These are phyloP conservation scores for Tylopilus subfusipes DNA, from an alignment of 768 basidiomycete species.

Conservation along the genomic window DNA sequence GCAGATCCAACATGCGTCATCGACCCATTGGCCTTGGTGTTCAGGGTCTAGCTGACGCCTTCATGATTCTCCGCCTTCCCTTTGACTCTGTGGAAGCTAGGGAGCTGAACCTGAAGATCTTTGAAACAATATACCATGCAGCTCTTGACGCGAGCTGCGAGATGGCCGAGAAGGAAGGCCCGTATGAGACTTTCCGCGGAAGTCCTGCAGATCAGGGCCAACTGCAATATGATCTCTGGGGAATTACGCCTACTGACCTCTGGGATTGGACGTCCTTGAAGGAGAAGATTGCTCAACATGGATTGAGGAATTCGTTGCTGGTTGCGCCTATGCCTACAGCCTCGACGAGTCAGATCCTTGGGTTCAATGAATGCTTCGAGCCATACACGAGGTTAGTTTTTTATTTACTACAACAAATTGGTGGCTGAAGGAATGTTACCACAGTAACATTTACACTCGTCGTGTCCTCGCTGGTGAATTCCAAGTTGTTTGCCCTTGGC, in stretches of 20 bases:
- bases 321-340: constrained; percentile 99
- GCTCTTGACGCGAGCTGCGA: constrained; percentile 90
- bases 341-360: constrained; percentile 96
- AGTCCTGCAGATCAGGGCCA: constrained; percentile 86
- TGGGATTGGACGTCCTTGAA: constrained; percentile 95
- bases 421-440: constrained; percentile 8
- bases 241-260: constrained; percentile 78
- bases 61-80: constrained; percentile 95
- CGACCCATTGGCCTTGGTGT: constrained; percentile 97
- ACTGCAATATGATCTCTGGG: constrained; percentile 96
- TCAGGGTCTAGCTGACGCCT: constrained; percentile 95
- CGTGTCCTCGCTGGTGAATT: constrained; percentile 99
- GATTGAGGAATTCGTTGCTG: constrained; percentile 86
- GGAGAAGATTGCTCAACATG: constrained; percentile 75
- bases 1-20: constrained; percentile 92
- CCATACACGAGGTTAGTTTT: constrained; percentile 85
- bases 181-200: constrained; percentile 87
- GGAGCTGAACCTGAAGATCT: constrained; percentile 90
- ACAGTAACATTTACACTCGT: constrained; percentile 95
- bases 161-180: constrained; percentile 71
- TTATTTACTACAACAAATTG: neutral
- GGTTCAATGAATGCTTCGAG: constrained; percentile 99
- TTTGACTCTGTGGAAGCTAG: constrained; percentile 89
- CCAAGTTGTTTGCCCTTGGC: constrained; percentile 99
- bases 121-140: constrained; percentile 98